Evolutionary conservation across 352 stramenopile genomes (phyloP).

Genomic region (Globisporangium cystogenes): DNA sequence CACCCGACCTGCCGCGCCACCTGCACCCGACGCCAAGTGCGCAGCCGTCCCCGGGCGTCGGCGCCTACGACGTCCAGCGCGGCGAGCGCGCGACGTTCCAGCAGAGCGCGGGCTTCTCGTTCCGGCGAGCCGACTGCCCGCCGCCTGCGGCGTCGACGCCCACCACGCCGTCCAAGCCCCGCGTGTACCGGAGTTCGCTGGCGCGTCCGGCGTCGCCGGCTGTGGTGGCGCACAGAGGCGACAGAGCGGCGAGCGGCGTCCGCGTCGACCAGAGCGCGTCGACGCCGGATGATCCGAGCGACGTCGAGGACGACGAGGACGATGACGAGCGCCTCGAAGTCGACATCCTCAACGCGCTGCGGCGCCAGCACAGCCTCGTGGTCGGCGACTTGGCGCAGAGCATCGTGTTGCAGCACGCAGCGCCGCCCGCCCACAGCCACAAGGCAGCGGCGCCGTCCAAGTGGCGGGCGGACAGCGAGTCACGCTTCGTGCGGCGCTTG

Average conservation of each 20-base stretch:
- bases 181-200: slow-evolving; percentile 23
- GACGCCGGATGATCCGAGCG: slow-evolving; percentile 2
- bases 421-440: slow-evolving; percentile 5
- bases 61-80: slow-evolving; percentile 38
- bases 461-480: slow-evolving; percentile 2
- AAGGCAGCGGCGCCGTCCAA: not conserved
- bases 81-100: slow-evolving; percentile 44
- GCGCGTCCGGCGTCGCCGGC: slow-evolving; percentile 5
- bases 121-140: slow-evolving; percentile 13
- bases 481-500: slow-evolving; percentile 13
- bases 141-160: not conserved
- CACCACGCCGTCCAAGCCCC: slow-evolving; percentile 10
- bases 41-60: slow-evolving; percentile 26
- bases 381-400: slow-evolving; percentile 50
- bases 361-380: slow-evolving; percentile 46
- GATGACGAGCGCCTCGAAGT: slow-evolving; percentile 13
- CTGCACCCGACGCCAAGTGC: not conserved
- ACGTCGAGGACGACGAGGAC: slow-evolving; percentile 5
- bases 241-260: no score
- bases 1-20: slow-evolving; percentile 6
- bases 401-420: slow-evolving; percentile 28
- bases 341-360: slow-evolving; percentile 25
- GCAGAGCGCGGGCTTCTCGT: slow-evolving; percentile 31
- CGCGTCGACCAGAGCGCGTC: not conserved
- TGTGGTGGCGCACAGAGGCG: no score